Base-by-base conservation (phyloP, 495 filamentous ascomycete species). In the Pyrenula massariospora region DNA sequence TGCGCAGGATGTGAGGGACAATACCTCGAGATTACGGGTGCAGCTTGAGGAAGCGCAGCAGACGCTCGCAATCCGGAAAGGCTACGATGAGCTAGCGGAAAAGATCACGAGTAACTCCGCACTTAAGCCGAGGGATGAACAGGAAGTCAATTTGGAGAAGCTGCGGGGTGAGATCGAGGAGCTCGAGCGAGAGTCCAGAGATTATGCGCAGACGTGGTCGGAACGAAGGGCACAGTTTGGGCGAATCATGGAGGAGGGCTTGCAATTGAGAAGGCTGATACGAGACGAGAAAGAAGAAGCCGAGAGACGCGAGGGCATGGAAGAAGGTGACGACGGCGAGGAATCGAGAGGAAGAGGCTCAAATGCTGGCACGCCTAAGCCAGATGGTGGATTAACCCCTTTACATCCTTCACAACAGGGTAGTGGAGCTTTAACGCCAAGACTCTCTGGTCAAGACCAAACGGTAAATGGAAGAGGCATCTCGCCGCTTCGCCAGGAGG, bases 181-280 rank as follows among this genome's bases (percentile, higher is more conserved):
- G 60, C 69, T 98, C 62, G 83, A 93, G 70, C 78, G 81, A 50
- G 90, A 97, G 71, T 88, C 88, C 66, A 77, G 80, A 68, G 83
- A 85, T 36, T 95, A 93, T 69, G 84, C 83, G 10, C 75, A 75
- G 53, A 95, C 89, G 2, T 97, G 92, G 92, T 72, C 79, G 19
- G 89, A 95, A 66, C 77, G 94, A 31, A 71, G 90, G 48, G 86
- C 87, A 63, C 90, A 95, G 70, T 98, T 97, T 69, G 87, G 85
- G 12, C 77, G 82, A 60, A 93, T 98, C 65, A 87, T 96, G 57
- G 89, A 91, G 47, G 91, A 97, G 74, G 87, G 90, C 2, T 87
- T 86, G 83, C 78, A 88, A 58, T 77, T 97, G 61, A 77, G 91
- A 52, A 80, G 85, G 25, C 72, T 95, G 62, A 97, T 98, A 61